These are phyloP conservation scores for Porcisia deanei DNA, from an alignment of 208 protist genomes.

Conservation along the genomic window DNA sequence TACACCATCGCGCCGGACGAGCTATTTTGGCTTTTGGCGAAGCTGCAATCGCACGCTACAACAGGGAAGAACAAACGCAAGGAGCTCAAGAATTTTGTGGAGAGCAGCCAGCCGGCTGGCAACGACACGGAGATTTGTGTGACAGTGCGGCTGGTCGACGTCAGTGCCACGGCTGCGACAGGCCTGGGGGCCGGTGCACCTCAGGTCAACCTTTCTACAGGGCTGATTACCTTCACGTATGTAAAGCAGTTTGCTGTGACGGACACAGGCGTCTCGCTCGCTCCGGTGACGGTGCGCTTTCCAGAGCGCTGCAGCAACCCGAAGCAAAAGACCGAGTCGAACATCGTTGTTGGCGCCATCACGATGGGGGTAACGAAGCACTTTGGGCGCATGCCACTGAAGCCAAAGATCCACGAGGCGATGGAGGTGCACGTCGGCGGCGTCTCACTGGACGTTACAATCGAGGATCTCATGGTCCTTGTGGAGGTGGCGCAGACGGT, in stretches of 20 bases:
- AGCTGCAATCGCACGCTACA: constrained; percentile 72
- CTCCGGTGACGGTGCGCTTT: constrained; percentile 58
- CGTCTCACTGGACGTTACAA: constrained; percentile 51
- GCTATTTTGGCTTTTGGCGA: constrained; percentile 85
- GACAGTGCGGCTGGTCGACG: constrained; percentile 51
- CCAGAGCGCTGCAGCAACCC: constrained; percentile 19
- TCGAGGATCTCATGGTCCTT: constrained; percentile 60
- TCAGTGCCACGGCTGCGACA: constrained; percentile 38
- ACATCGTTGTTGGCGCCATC: constrained; percentile 57
- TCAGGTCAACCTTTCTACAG: constrained; percentile 45
- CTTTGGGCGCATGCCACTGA: constrained; percentile 77
- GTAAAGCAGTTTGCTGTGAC: constrained; percentile 67
- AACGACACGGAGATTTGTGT: constrained; percentile 74
- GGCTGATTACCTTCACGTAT: constrained; percentile 61
- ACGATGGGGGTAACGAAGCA: constrained; percentile 58
- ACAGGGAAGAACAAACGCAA: constrained; percentile 77
- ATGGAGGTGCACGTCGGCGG: constrained; percentile 59
- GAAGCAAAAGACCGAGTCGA: constrained; percentile 25
- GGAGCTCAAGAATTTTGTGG: constrained; percentile 71
- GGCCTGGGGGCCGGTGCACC: constrained; percentile 28
- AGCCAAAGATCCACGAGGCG: constrained; percentile 68
- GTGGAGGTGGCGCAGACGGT: constrained; percentile 42
- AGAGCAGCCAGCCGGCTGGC: constrained; percentile 50
- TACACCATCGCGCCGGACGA: constrained; percentile 71
- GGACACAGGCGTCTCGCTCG: constrained; percentile 57